Evolutionary conservation across 805 yeast genomes (phyloP).

Genomic region (Kodamaea lidongshanica): DNA sequence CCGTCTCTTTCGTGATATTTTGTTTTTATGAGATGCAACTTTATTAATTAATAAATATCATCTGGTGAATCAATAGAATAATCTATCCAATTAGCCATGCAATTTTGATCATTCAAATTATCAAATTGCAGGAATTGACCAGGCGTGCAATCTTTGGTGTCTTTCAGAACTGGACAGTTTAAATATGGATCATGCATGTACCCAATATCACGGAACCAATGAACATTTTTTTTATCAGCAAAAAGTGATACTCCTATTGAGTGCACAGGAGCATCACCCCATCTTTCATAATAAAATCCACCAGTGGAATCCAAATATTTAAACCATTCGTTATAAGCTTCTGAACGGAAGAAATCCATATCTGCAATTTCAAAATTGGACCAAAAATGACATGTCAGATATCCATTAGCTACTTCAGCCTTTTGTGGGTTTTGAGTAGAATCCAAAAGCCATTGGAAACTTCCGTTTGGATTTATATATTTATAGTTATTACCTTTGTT

Average conservation of each 20-base stretch:
- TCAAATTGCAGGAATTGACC: conserved; percentile 52
- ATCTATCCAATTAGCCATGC: conserved; percentile 66
- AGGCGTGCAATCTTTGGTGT: conserved; percentile 42
- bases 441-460: conserved; percentile 49
- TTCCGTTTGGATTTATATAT: conserved; percentile 42
- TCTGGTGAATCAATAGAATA: conserved; percentile 21
- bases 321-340: conserved; percentile 62
- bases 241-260: conserved; percentile 67
- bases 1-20: too few relatives aligned
- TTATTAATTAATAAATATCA: conserved; percentile 7
- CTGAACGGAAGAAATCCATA: conserved; percentile 70
- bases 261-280: conserved; percentile 95
- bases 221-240: conserved; percentile 61
- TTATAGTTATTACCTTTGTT: conserved; percentile 52
- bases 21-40: too few relatives aligned
- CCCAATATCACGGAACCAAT: conserved; percentile 86
- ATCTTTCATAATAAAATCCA: conserved; percentile 82
- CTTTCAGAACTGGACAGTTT: conserved; percentile 59
- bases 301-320: conserved; percentile 60
- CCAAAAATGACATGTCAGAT: conserved; percentile 84
- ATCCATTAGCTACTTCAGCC: conserved; percentile 37
- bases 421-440: conserved; percentile 46
- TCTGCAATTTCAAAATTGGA: conserved; percentile 82
- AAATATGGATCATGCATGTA: conserved; percentile 69
- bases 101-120: conserved; percentile 59